Percentiles rank a stretch among this genome's conserved stretches.
Evolutionary conservation across 2,329 filamentous ascomycete genomes (phyloP).

Genomic region (Claviceps maximensis): DNA sequence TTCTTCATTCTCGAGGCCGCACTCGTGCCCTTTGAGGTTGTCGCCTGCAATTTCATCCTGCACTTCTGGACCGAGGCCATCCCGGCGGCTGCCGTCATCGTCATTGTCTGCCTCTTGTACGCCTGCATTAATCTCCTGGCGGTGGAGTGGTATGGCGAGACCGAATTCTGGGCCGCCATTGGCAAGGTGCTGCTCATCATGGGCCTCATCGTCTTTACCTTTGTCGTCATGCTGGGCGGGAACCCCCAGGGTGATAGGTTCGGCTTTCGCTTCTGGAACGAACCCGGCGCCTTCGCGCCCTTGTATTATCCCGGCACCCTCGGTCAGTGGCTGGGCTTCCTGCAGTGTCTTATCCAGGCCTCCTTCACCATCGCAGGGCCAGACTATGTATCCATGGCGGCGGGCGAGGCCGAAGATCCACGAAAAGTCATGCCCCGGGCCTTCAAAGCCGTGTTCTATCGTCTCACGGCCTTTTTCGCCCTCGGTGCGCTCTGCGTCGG

Average conservation of each 20-base stretch:
- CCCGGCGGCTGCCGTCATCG: slow-evolving; percentile 47
- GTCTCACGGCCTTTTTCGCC: slow-evolving; percentile 62
- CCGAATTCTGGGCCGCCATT: slow-evolving; percentile 62
- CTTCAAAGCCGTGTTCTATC: slow-evolving; percentile 69
- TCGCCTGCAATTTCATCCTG: slow-evolving; percentile 50
- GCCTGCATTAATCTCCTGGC: slow-evolving; percentile 55
- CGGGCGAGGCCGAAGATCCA: slow-evolving; percentile 60
- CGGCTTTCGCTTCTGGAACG: slow-evolving; percentile 54
- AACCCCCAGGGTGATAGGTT: slow-evolving; percentile 61
- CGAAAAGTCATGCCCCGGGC: slow-evolving; percentile 57
- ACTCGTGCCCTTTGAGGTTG: slow-evolving; percentile 55
- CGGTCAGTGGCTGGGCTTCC: slow-evolving; percentile 63
- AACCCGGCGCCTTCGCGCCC: slow-evolving; percentile 58
- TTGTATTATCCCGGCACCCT: slow-evolving; percentile 50
- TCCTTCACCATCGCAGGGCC: slow-evolving; percentile 56
- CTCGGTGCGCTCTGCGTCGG: slow-evolving; percentile 61
- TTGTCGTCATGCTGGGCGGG: slow-evolving; percentile 71
- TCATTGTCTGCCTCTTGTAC: slow-evolving; percentile 34
- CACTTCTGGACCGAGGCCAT: slow-evolving; percentile 49
- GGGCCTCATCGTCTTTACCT: slow-evolving; percentile 61
- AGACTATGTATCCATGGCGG: slow-evolving; percentile 56
- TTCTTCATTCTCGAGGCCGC: slow-evolving; percentile 59
- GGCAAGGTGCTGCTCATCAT: slow-evolving; percentile 62
- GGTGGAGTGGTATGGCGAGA: slow-evolving; percentile 63
- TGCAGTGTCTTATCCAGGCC: slow-evolving; percentile 61